phyloP scores from a whole-genome alignment of 371 early-diverging fungal species.

The Parasitella parasitica region DNA sequence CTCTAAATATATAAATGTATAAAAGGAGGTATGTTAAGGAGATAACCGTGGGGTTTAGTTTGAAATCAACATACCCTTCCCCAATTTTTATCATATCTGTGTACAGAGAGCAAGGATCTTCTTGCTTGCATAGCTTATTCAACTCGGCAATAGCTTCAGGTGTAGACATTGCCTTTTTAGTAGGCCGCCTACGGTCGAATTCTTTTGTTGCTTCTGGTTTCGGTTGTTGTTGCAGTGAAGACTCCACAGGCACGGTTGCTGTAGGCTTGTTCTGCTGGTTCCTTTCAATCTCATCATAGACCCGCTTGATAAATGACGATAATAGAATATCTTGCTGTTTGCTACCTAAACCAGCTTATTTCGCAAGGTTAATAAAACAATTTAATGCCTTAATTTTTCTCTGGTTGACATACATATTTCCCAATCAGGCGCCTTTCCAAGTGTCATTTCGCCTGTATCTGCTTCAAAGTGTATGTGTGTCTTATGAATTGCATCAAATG shows the following conservation, averaged over 20 bases:
- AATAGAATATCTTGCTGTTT: conserved; percentile 16
- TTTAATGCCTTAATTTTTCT: neutral
- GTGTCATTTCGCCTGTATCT: conserved; percentile 16
- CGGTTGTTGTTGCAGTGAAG: too few relatives aligned
- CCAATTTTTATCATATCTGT: conserved; percentile 66
- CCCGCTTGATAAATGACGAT: conserved; percentile 21
- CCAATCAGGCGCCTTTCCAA: conserved; percentile 16
- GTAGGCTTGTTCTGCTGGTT: neutral
- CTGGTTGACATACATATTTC: conserved; percentile 9
- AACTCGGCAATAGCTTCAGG: conserved; percentile 79
- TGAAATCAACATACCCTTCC: conserved; percentile 55
- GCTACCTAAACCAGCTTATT: conserved; percentile 18
- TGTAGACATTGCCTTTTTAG: conserved; percentile 19
- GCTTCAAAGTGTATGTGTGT: conserved; percentile 23
- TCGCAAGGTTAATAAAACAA: neutral
- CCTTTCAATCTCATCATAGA: conserved; percentile 25
- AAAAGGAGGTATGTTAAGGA: neutral
- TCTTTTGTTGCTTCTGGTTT: neutral
- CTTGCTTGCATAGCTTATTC: conserved; percentile 81
- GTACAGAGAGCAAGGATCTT: conserved; percentile 71
- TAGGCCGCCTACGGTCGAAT: neutral
- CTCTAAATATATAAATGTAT: conserved; percentile 21
- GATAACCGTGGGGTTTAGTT: neutral
- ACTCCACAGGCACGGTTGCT: neutral
- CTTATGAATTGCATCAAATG: conserved; percentile 28